Evolutionary conservation across 139 green algal genomes (phyloP).

Genomic region (Gonium pectorale): DNA sequence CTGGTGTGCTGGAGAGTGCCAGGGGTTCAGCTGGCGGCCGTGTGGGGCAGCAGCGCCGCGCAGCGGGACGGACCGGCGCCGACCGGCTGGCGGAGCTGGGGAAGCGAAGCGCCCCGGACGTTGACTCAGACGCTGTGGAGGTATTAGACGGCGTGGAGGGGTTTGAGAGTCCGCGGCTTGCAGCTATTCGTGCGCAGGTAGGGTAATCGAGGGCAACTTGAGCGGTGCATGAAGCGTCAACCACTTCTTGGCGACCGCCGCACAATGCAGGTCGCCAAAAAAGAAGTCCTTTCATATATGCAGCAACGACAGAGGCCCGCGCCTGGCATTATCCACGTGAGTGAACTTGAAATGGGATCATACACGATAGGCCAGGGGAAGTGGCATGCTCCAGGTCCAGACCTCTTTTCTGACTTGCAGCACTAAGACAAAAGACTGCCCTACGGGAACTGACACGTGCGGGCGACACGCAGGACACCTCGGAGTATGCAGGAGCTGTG

Average conservation of each 20-base stretch:
- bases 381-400: no score
- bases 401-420: no score
- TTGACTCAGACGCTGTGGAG: neutral
- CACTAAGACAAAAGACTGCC: no score
- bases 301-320: neutral
- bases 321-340: neutral
- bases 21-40: neutral
- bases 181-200: constrained; percentile 3
- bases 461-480: no score
- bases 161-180: constrained; percentile 4
- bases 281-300: constrained; percentile 31
- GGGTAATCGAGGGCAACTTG: no score
- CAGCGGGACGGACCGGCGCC: neutral
- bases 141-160: neutral
- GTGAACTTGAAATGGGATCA: no score
- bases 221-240: neutral
- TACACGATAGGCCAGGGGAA: no score
- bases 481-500: no score
- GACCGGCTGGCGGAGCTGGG: neutral
- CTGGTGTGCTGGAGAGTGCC: neutral
- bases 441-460: no score
- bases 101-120: neutral
- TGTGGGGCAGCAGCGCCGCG: neutral
- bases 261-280: constrained; percentile 8
- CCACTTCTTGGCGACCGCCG: no score